phyloP scores from a whole-genome alignment of 2,329 filamentous ascomycete genomes.

The Basipetospora chlamydospora region DNA sequence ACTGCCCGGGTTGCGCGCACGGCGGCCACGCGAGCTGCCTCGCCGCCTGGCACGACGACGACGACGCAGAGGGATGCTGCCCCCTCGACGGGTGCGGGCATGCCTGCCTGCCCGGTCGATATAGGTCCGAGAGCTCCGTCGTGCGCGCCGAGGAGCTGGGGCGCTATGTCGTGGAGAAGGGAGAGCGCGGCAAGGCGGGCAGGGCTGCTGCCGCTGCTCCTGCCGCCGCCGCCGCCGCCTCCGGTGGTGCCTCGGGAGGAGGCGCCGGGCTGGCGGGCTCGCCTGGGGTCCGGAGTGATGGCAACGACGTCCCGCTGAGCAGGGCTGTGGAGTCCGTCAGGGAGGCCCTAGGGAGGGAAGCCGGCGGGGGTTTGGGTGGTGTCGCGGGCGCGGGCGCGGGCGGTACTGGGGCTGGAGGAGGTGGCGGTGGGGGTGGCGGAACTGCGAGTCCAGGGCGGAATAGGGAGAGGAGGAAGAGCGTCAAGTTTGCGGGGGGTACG shows the following conservation, averaged over 20 bases:
- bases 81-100: constrained; percentile 52
- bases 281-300: constrained; percentile 20
- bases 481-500: constrained; percentile 35
- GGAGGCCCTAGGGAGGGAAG: constrained; percentile 27
- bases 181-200: too few species aligned
- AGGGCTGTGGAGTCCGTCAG: constrained; percentile 45
- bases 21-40: constrained; percentile 48
- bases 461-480: constrained; percentile 46
- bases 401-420: too few species aligned
- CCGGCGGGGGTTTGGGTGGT: too few species aligned
- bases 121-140: constrained; percentile 31
- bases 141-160: constrained; percentile 36
- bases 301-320: constrained; percentile 41
- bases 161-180: constrained; percentile 23
- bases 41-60: constrained; percentile 38
- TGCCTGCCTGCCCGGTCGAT: constrained; percentile 43
- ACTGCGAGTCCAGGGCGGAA: constrained; percentile 19
- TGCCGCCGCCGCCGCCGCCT: neutral
- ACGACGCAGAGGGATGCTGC: constrained; percentile 41
- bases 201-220: constrained; percentile 10
- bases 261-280: constrained; percentile 6
- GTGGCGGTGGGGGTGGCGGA: constrained; percentile 18
- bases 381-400: too few species aligned
- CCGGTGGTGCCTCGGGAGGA: neutral
- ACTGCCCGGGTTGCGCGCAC: constrained; percentile 47